Evolutionary conservation across 352 stramenopile species (phyloP), one percentile per base, ranked within the genome.

Genomic region (Albugo candida): DNA sequence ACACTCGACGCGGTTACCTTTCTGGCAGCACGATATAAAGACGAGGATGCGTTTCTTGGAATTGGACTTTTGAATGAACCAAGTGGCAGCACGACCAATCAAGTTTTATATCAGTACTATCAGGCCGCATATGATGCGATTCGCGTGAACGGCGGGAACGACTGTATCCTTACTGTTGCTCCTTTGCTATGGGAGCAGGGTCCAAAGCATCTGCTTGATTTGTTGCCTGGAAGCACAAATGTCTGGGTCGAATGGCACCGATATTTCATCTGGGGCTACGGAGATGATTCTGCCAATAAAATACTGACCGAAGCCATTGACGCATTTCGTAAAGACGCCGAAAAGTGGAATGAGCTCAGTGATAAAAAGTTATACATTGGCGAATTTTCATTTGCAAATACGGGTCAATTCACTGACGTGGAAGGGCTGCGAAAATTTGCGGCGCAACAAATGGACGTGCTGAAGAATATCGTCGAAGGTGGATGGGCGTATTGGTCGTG

Each of bases 191-290:
- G 52, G 51, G 49, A 72, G 40, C 73, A 84, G 40, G 54, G 40
- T 1, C 58, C 69, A 1, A 59, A 67, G 12, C 48, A 61, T 11
- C 64, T 84, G 46, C 66, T 56, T 4, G 65, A 65, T 18, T 64
- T 88, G 21, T 65, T 85, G 60, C 38, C 17, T 24, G 20, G 57
- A 42, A 63, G 61, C 1, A 61, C 65, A 0, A 91, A 91, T 34
- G 73, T 86, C 11, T 86, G 73, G 76, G 64, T 83, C 20, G 76
- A 89, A 31, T 89, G 73, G 71, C 76, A 89, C 43, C 69, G 58
- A 37, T 89, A 86, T 58, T 85, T 86, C 47, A 60, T 86, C 1
- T 89, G 73, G 76, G 76, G 76, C 49, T 83, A 79, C 56, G 66
- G 85, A 50, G 45, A 68, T 10, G 53, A 63, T 16, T 68, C 56